Evolutionary conservation across 352 stramenopile genomes (phyloP).

Genomic region (Pythium rhizo-oryzae): DNA sequence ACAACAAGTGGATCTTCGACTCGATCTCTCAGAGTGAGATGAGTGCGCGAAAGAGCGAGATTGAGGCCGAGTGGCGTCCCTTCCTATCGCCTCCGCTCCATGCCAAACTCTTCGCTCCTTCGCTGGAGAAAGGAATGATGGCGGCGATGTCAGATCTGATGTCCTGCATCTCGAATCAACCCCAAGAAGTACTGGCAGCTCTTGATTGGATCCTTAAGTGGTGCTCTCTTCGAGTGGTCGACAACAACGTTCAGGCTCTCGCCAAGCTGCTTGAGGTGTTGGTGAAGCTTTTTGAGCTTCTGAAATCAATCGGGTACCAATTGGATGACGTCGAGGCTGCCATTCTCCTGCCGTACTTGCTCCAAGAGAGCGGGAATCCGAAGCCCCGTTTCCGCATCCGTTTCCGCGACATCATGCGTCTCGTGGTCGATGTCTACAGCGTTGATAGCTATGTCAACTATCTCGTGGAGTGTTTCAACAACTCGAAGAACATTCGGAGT

Average conservation of each 20-base stretch:
- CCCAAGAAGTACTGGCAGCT: conserved; percentile 62
- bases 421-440: conserved; percentile 79
- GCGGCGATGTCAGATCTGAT: conserved; percentile 76
- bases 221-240: conserved; percentile 81
- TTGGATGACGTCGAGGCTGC: conserved; percentile 83
- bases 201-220: conserved; percentile 87
- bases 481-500: conserved; percentile 88
- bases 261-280: conserved; percentile 83
- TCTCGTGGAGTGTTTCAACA: conserved; percentile 82
- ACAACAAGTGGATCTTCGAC: conserved; percentile 89
- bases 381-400: conserved; percentile 83
- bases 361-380: conserved; percentile 84
- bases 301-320: conserved; percentile 65
- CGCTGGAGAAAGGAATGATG: conserved; percentile 86
- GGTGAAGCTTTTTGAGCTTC: conserved; percentile 79
- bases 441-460: conserved; percentile 77
- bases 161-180: conserved; percentile 63
- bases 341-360: conserved; percentile 81
- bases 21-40: conserved; percentile 70
- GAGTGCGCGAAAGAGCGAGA: conserved; percentile 63
- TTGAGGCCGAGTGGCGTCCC: conserved; percentile 78
- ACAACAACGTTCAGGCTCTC: conserved; percentile 89
- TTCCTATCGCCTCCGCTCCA: conserved; percentile 72
- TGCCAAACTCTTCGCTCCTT: conserved; percentile 77
- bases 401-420: conserved; percentile 86